Evolutionary conservation across 441 rosid genomes (phyloP).

Genomic region (Pelargonium myrrhifolium): DNA sequence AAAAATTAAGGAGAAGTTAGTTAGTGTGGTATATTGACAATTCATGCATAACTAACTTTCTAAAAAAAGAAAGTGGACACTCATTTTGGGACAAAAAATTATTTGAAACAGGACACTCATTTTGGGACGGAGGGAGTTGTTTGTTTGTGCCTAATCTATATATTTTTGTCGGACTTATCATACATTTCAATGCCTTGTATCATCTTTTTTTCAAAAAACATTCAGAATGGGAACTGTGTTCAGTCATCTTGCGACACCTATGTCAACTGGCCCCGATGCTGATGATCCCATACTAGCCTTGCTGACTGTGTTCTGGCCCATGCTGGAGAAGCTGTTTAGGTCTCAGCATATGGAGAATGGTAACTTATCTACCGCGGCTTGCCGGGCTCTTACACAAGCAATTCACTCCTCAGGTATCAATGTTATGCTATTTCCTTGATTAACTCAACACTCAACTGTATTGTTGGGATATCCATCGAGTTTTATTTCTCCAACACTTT

Average conservation of each 20-base stretch:
- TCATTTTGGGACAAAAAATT: too few relatives aligned
- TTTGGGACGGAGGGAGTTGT: too few relatives aligned
- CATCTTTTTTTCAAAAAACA: slow-evolving; percentile 14
- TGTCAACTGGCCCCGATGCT: slow-evolving; percentile 40
- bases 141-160: too few relatives aligned
- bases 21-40: too few relatives aligned
- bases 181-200: slow-evolving; percentile 10
- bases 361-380: slow-evolving; percentile 74
- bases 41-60: too few relatives aligned
- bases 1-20: too few relatives aligned
- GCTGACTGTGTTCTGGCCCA: slow-evolving; percentile 81
- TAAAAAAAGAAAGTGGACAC: too few relatives aligned
- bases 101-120: too few relatives aligned
- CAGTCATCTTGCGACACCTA: slow-evolving; percentile 57
- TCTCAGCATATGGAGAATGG: slow-evolving; percentile 85
- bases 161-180: neutral
- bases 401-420: slow-evolving; percentile 78
- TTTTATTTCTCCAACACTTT: neutral
- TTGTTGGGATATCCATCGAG: neutral
- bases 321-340: slow-evolving; percentile 74
- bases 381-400: slow-evolving; percentile 86
- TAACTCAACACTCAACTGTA: neutral
- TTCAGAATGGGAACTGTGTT: slow-evolving; percentile 87
- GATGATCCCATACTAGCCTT: slow-evolving; percentile 64
- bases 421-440: slow-evolving; percentile 2